Evolutionary conservation across 2,329 filamentous ascomycete genomes (phyloP).

Genomic region (Xylaria sp.): DNA sequence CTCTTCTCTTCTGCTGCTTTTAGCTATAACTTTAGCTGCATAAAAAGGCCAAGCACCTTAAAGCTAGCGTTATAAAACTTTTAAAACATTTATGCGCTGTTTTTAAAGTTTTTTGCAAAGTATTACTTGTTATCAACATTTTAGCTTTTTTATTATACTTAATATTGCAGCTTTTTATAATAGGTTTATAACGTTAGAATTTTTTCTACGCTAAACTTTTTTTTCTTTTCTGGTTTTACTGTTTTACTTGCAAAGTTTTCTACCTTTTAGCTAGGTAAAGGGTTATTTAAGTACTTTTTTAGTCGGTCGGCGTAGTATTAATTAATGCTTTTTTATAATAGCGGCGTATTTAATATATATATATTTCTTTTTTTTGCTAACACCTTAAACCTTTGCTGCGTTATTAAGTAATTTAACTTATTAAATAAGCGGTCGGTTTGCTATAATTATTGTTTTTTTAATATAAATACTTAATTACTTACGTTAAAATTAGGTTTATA

Average conservation of each 20-base stretch:
- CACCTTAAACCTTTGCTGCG: neutral
- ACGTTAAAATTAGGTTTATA: no score
- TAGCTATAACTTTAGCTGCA: no score
- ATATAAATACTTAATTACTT: no score
- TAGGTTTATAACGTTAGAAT: neutral
- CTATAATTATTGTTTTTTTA: neutral
- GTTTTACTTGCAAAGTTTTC: neutral
- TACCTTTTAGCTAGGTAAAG: neutral
- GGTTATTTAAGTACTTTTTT: conserved; percentile 5
- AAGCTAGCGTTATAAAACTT: neutral
- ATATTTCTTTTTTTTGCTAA: neutral
- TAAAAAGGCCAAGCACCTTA: no score
- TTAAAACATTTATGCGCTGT: neutral
- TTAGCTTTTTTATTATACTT: conserved; percentile 3
- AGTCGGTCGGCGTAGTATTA: neutral
- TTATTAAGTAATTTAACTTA: neutral
- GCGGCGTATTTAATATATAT: neutral
- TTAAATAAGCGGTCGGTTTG: neutral
- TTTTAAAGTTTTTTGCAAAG: conserved; percentile 4
- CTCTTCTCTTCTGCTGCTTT: no score
- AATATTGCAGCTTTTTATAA: conserved; percentile 10
- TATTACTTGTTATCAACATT: conserved; percentile 1
- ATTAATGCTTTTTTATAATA: neutral
- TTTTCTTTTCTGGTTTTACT: neutral
- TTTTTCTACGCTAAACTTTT: neutral